Evolutionary conservation across 345 rosid species (phyloP), one percentile per base, ranked within the genome.

Genomic region (Acer yangbiense): DNA sequence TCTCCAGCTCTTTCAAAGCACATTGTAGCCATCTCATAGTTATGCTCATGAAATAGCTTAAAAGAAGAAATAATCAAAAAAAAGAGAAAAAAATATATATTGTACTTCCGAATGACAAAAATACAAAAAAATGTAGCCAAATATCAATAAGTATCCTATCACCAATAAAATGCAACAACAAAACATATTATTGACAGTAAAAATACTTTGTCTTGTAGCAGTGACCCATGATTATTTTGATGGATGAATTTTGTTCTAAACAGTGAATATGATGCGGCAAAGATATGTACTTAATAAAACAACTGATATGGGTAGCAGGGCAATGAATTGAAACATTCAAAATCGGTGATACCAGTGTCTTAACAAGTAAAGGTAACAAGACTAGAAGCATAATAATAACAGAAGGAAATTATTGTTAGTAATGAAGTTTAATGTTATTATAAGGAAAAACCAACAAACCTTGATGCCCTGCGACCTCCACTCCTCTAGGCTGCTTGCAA

Each of bases 401-500:
- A 63, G 39, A 2, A 63, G 67, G 27, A 1, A 10, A 2, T 44
- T 9, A 46, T 8, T 46, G 9, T 46, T 46, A 29, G 50, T 7
- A 27, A 8, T 4, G 21, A 44, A 25, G 29, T 6, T 7, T 17
- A 71, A 18, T 62, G 23, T 32, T 17, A 3, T 65, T 54, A 41
- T 14, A 54, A 29, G 58, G 16, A 14, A 29, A 20, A 39, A 68
- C 18, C 70, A n/a, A 54, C 70, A 16, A 54, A 89, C 92, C 90
- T 89, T 85, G 54, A 69, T 58, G 32, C 89, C 92, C 21, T 55
- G 82, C 0, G 82, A 82, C 76, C 82, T 87, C 89, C 89, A 89
- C 65, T 89, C 87, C 44, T 84, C 87, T 4, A 79, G 72, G 76
- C 84, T 89, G 86, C 88, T 85, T 35, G 82, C 69, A 27, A 85